Evolutionary conservation across 129 eudicot species (phyloP), one percentile per base, ranked within the genome.

Genomic region (Gnaphalium uliginosum): DNA sequence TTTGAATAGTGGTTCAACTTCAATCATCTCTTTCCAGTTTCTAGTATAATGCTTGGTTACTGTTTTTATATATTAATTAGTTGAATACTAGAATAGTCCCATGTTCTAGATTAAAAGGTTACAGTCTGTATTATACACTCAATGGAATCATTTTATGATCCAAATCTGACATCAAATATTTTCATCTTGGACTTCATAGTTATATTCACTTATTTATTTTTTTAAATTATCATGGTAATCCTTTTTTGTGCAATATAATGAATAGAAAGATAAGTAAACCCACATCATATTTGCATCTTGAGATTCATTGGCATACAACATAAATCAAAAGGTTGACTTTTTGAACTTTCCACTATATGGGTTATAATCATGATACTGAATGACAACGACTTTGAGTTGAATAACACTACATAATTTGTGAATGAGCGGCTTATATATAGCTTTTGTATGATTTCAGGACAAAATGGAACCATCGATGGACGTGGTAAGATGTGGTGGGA

Each of bases 401-500:
- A 68, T 58, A 22, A 21, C 68, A 9, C 15, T 27, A 70, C 11
- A 1, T 19, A 48, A 24, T 29, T 32, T 78, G 60, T 27, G 4
- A 64, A 26, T 46, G 50, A 18, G 43, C 21, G 51, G 32, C 51
- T 71, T 30, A 50, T 59, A 1, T 66, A 51, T 67, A 21, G 41
- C 60, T 67, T 63, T 21, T 85, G 69, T 61, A 35, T 73, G 33
- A 56, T 77, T 68, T 71, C 83, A 93, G 98, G 98, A 67, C 78
- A 87, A 54, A 93, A 93, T 58, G 98, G 98, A 39, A 90, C 93
- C 4, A 86, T 94, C 51, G 99, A 94, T 68, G 99, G 97, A n/a
- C 94, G 83, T 30, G 99, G 99, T 30, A 84, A 89, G 80, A 90
- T 94, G 93, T 94, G 99, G 99, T 94, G 99, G 99, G 96, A 89